These are phyloP conservation scores for Gymnopilus junonius DNA, from an alignment of 768 basidiomycete genomes.

Conservation along the genomic window DNA sequence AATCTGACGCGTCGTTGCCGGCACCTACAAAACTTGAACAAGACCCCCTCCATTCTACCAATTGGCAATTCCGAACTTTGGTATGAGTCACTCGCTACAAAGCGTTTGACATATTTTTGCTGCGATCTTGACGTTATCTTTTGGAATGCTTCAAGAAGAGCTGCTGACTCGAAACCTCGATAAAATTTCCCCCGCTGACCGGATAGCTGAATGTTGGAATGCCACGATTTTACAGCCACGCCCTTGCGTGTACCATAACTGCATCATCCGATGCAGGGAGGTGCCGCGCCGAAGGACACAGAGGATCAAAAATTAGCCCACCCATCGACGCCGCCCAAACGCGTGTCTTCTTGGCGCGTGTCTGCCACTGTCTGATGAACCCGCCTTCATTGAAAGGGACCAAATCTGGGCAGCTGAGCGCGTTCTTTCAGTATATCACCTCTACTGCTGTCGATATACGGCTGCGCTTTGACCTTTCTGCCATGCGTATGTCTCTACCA, in stretches of 20 bases:
- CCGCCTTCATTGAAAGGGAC: not conserved
- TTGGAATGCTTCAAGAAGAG: not conserved
- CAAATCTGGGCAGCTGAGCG: not conserved
- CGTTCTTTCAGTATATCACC: not conserved
- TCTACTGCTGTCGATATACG: not conserved
- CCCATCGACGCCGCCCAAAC: not conserved
- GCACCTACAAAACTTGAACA: not conserved
- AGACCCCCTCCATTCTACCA: not conserved
- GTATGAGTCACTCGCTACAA: not conserved
- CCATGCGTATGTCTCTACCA: not conserved
- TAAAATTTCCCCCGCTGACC: not conserved
- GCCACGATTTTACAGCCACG: not conserved
- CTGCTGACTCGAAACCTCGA: not conserved
- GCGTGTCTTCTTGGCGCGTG: not conserved
- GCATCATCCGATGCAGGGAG: not conserved
- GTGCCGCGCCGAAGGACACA: not conserved
- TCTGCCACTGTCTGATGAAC: not conserved
- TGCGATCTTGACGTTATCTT: constrained; percentile 1
- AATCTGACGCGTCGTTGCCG: constrained; percentile 12
- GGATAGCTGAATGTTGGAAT: not conserved
- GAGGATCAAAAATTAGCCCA: not conserved
- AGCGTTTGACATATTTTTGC: not conserved
- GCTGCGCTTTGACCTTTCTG: not conserved
- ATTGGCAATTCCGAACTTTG: not conserved
- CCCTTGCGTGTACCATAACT: not conserved